Evolutionary conservation across 345 rosid species (phyloP).

Genomic region (Dovyalis caffra): DNA sequence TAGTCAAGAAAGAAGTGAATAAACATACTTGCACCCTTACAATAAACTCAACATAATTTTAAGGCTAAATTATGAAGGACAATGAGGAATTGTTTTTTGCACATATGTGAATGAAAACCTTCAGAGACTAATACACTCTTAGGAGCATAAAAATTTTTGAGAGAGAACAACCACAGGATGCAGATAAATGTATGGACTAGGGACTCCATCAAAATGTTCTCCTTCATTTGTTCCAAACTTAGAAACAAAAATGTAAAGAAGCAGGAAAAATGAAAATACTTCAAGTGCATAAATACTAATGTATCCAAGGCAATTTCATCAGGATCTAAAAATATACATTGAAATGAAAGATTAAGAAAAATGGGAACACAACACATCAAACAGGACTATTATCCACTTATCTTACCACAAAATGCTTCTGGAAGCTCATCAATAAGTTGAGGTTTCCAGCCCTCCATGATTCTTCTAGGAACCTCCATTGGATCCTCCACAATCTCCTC

Average conservation of each 20-base stretch:
- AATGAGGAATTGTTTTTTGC: no score
- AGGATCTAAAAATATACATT: no score
- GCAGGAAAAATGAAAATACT: not conserved
- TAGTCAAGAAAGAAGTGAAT: constrained; percentile 27
- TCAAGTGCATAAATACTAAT: not conserved
- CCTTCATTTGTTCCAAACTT: not conserved
- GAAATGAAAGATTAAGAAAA: not conserved
- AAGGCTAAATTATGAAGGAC: not conserved
- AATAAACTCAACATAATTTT: not conserved
- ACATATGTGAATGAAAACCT: no score
- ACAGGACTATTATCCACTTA: not conserved
- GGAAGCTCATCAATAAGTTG: constrained; percentile 85
- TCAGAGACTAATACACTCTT: no score
- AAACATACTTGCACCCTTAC: not conserved
- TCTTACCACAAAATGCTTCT: constrained; percentile 77
- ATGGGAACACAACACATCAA: not conserved
- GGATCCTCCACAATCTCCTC: constrained; percentile 94
- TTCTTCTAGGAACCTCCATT: constrained; percentile 73
- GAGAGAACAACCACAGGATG: not conserved
- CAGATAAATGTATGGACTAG: not conserved
- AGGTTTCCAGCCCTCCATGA: constrained; percentile 83
- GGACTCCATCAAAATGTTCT: not conserved
- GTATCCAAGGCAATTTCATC: not conserved
- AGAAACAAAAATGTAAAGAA: not conserved
- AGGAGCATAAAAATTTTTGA: not conserved